Conservation (phyloP, 805 yeast species). For the Yarrowia yakushimensis region DNA sequence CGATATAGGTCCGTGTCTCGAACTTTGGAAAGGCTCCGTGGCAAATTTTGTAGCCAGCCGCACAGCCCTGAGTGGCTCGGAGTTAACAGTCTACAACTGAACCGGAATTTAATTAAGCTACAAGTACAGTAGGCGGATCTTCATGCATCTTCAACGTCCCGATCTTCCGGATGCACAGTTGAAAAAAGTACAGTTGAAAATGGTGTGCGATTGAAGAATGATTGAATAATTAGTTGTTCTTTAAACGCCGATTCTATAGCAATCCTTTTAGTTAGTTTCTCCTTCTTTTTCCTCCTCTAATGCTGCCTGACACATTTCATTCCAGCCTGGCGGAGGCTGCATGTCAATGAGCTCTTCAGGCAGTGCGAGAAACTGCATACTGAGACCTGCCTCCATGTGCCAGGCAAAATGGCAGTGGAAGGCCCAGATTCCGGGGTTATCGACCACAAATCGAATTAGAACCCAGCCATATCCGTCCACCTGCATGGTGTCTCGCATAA, state of each 20-base stretch:
- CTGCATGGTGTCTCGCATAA: conserved; percentile 67
- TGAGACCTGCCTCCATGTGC: conserved; percentile 87
- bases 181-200: too few species aligned
- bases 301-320: conserved; percentile 27
- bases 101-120: background rate
- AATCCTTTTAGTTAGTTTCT: background rate
- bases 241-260: too few species aligned
- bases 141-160: background rate
- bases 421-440: conserved; percentile 92
- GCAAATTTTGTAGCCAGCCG: background rate
- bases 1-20: too few species aligned
- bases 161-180: background rate
- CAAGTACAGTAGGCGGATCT: background rate
- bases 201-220: too few species aligned
- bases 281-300: conserved; percentile 6
- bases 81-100: too few species aligned
- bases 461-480: conserved; percentile 60
- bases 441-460: conserved; percentile 63
- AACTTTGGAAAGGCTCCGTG: too few species aligned
- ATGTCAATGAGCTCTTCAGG: conserved; percentile 30
- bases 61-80: too few species aligned
- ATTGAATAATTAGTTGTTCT: too few species aligned
- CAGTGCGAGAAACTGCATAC: conserved; percentile 34
- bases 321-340: conserved; percentile 35
- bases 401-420: conserved; percentile 95